Conservation (phyloP, 495 filamentous ascomycete genomes). For the Penicillium antarcticum region DNA sequence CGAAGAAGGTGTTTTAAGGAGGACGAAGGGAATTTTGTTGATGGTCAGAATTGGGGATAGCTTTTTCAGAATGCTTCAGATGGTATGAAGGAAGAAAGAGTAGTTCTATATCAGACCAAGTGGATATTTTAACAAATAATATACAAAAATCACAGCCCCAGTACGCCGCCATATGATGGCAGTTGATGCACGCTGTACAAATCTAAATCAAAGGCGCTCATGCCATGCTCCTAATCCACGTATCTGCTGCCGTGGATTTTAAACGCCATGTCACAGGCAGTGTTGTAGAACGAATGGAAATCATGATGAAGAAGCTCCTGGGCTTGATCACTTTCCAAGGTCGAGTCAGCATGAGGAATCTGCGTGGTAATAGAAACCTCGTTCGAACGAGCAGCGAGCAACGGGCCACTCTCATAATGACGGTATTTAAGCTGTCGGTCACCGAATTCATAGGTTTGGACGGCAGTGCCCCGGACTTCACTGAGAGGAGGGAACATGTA, state of each 20-base stretch:
- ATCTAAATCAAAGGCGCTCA: neutral
- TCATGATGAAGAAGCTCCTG: constrained; percentile 16
- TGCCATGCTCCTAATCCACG: neutral
- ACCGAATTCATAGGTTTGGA: constrained; percentile 29
- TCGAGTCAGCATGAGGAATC: constrained; percentile 6
- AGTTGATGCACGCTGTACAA: constrained; percentile 7
- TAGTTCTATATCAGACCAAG: neutral
- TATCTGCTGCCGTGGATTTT: constrained; percentile 15
- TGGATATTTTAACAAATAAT: constrained; percentile 2
- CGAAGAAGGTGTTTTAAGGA: too few relatives aligned
- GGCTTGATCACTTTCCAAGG: neutral
- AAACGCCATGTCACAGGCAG: constrained; percentile 39
- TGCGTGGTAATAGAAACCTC: constrained; percentile 33
- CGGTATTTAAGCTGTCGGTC: constrained; percentile 28
- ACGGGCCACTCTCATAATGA: constrained; percentile 33
- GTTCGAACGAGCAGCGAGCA: constrained; percentile 21
- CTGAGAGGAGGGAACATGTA: constrained; percentile 36
- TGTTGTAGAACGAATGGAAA: constrained; percentile 37
- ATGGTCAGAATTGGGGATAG: too few relatives aligned
- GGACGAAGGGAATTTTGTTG: too few relatives aligned
- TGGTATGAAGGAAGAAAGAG: too few relatives aligned
- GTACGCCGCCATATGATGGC: neutral
- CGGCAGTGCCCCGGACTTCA: constrained; percentile 21
- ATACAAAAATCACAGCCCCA: constrained; percentile 1
- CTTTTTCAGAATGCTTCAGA: neutral